Evolutionary conservation across 1,284 basidiomycete genomes (phyloP).

Genomic region (Schizopora paradoxa): DNA sequence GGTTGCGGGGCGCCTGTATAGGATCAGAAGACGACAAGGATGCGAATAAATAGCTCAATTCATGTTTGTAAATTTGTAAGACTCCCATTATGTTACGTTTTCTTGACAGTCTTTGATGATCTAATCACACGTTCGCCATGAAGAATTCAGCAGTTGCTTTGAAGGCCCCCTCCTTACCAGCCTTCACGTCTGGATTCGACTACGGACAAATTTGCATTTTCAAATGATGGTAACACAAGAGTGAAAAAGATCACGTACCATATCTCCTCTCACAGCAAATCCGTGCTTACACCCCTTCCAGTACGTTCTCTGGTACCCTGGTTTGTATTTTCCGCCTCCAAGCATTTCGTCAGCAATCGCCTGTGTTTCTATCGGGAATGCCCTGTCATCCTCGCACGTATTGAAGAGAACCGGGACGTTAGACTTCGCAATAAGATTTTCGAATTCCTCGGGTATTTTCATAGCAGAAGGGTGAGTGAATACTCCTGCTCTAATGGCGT

Average conservation of each 20-base stretch:
- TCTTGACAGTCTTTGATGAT: too few relatives aligned
- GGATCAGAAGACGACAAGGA: too few relatives aligned
- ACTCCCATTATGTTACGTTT: too few relatives aligned
- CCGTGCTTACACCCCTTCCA: constrained; percentile 23
- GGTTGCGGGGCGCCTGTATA: constrained; percentile 41
- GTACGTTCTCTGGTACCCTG: constrained; percentile 21
- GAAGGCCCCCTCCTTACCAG: constrained; percentile 17
- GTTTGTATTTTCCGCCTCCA: constrained; percentile 27
- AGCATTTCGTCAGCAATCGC: constrained; percentile 26
- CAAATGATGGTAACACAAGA: background rate
- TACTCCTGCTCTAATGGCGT: constrained; percentile 17
- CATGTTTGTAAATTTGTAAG: too few relatives aligned
- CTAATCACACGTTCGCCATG: constrained; percentile 13
- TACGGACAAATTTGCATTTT: background rate
- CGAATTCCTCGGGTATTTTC: constrained; percentile 12
- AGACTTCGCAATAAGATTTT: constrained; percentile 7
- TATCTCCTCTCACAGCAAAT: constrained; percentile 19
- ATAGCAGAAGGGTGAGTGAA: constrained; percentile 31
- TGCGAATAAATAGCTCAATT: too few relatives aligned
- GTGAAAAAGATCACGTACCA: background rate
- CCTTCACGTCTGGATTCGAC: constrained; percentile 12
- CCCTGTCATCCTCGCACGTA: constrained; percentile 20
- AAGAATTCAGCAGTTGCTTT: constrained; percentile 12
- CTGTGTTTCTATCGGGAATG: constrained; percentile 20
- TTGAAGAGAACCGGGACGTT: constrained; percentile 23